Base-by-base conservation (phyloP, 352 stramenopile genomes). In the Phytophthora hibernalis region DNA sequence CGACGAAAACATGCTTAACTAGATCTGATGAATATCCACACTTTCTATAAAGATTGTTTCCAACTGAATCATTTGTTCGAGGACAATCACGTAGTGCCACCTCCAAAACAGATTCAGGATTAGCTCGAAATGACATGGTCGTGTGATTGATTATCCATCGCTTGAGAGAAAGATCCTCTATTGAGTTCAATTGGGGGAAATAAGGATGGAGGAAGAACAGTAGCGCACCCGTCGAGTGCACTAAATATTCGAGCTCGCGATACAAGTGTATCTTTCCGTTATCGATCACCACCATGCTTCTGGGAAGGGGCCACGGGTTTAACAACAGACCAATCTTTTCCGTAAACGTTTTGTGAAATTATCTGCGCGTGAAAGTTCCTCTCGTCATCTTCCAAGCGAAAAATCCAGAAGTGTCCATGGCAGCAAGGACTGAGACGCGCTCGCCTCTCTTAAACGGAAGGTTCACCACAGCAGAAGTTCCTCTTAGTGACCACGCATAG, bases 401-500 rank as follows among this genome's bases (percentile, higher is more conserved):
- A 24, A 71, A 61, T 1, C 21, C 63, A 13, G 18, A 38, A 6
- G 50, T 42, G 26, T 71, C 62, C 21, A 47, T 65, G 6, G 62
- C 45, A 2, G 54, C 47, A 1, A 70, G 31, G 9, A 70, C 51
- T 5, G 40, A 58, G 13, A 65, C 62, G 2, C 24, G 45, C 35
- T 70, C 54, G 2, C 54, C 62, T 6, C 62, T 44, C 18, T 38
- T n/a, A 8, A 70, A 70, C 11, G 43, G 47, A 7, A 59, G 24
- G 16, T 45, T 26, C 2, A 55, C 55, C 18, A 66, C 45, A 6
- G 58, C 48, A 6, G 8, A 9, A 15, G 22, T 59, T 12, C 38
- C 50, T 24, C 18, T 8, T 1, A 18, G 22, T 3, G 38, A 60
- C 48, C 47, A 70, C 13, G 61, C 44, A n/a, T 68, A 68, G 3